phyloP scores from a whole-genome alignment of 2,329 filamentous ascomycete species.

The Chrysoporthe deuterocubensis region DNA sequence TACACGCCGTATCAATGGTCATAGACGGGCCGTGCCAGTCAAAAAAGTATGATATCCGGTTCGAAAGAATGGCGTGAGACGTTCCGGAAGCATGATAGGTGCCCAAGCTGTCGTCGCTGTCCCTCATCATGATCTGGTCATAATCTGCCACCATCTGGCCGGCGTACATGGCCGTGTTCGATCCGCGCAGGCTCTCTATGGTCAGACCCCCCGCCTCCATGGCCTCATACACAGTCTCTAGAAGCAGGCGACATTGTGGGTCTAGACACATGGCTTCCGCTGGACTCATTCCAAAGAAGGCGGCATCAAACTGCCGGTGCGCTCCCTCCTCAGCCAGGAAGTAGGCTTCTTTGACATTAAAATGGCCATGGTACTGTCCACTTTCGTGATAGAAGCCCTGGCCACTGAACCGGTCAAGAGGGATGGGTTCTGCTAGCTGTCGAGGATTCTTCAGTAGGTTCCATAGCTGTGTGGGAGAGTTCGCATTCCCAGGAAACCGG shows the following conservation, averaged over 20 bases:
- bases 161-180: conserved; percentile 37
- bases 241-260: conserved; percentile 19
- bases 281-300: conserved; percentile 35
- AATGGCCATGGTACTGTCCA: conserved; percentile 35
- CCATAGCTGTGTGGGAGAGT: conserved; percentile 43
- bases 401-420: conserved; percentile 32
- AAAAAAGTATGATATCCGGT: too few species aligned
- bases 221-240: conserved; percentile 33
- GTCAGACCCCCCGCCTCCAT: conserved; percentile 30
- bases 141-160: conserved; percentile 35
- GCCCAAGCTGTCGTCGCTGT: too few species aligned
- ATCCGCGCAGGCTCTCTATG: conserved; percentile 30
- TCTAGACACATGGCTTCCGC: conserved; percentile 31
- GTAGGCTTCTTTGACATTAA: conserved; percentile 31
- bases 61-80: conserved; percentile 27
- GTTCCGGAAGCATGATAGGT: too few species aligned
- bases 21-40: too few species aligned
- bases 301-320: conserved; percentile 27
- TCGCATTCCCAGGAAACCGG: conserved; percentile 42
- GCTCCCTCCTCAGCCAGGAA: background rate
- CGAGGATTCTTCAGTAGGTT: conserved; percentile 35
- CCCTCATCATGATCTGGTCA: conserved; percentile 10
- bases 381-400: conserved; percentile 35
- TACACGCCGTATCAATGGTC: conserved; percentile 51
- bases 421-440: conserved; percentile 32